Base-by-base conservation (phyloP, 805 yeast genomes). In the Suhomyces sp. region DNA sequence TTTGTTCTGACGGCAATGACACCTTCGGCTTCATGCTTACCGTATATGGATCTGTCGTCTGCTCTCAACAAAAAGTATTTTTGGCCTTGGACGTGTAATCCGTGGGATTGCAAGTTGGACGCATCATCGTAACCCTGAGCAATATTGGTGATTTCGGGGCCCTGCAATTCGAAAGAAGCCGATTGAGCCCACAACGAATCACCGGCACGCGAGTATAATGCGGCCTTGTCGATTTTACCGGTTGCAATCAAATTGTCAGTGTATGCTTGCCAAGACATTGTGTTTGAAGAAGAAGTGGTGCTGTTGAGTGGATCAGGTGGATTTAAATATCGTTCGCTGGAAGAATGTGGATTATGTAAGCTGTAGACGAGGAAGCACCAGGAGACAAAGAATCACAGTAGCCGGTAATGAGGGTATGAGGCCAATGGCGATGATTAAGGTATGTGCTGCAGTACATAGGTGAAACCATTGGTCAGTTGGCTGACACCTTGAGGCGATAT, bases 171-270 rank as follows among this genome's bases (percentile, higher is more conserved):
- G 57, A 89, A 82, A 40, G 82, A 82, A 54, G 87, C 80, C 15
- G 94, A 79, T 60, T 85, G 82, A 20, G 98, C 98, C 99, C 99
- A 94, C 49, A 84, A 81, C 19, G 96, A 81, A 69, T 92, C 97
- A 44, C 99, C 99, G 12, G 96, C 97, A 60, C 88, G 86, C 8
- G 97, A 92, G 73, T 88, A 92, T 60, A 94, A 83, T 41, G 96
- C 94, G 31, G 98, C 97, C 69, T 84, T 84, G 75, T 93, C 97
- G 59, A 94, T 79, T 70, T 89, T 89, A 56, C 90, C 89, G 48
- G 97, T 87, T 51, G 86, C 88, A 59, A 87, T 75, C 60, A 94
- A 84, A 75, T 91, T 93, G 69, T 94, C 98, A 50, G 97, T 91
- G 81, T 94, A 94, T 54, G 97, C 97, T 91, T 65, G 65, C 69